Evolutionary conservation across 495 filamentous ascomycete genomes (phyloP).

Genomic region (Annulohypoxylon stygium): DNA sequence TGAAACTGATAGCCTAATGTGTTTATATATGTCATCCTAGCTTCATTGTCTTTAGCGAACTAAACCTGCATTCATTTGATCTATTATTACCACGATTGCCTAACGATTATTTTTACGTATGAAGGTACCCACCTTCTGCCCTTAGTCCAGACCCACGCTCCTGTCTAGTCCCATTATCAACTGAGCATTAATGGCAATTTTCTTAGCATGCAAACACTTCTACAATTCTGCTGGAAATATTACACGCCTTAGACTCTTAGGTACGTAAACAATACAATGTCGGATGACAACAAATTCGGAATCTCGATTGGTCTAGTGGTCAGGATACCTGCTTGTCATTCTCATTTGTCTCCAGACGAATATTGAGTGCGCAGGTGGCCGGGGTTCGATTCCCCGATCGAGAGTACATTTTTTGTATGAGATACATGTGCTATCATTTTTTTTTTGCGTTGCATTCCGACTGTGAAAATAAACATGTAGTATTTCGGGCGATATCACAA

Average conservation of each 20-base stretch:
- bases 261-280: no score
- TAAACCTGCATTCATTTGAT: no score
- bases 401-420: constrained; percentile 34
- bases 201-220: constrained; percentile 3
- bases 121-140: background rate
- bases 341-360: constrained; percentile 14
- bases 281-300: background rate
- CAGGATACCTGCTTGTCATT: constrained; percentile 41
- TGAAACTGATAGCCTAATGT: no score
- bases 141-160: constrained; percentile 11
- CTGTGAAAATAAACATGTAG: background rate
- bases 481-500: background rate
- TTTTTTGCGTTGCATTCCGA: background rate
- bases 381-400: constrained; percentile 59
- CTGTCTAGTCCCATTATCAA: background rate
- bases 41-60: no score
- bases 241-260: no score
- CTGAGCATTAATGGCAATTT: background rate
- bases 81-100: background rate
- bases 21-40: background rate
- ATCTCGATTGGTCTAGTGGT: constrained; percentile 44
- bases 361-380: constrained; percentile 42
- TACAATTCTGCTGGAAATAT: background rate
- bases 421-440: background rate
- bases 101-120: background rate